Evolutionary conservation across 2,329 filamentous ascomycete species (phyloP), one percentile per base, ranked within the genome.

Genomic region (Clathrospora elynae): DNA sequence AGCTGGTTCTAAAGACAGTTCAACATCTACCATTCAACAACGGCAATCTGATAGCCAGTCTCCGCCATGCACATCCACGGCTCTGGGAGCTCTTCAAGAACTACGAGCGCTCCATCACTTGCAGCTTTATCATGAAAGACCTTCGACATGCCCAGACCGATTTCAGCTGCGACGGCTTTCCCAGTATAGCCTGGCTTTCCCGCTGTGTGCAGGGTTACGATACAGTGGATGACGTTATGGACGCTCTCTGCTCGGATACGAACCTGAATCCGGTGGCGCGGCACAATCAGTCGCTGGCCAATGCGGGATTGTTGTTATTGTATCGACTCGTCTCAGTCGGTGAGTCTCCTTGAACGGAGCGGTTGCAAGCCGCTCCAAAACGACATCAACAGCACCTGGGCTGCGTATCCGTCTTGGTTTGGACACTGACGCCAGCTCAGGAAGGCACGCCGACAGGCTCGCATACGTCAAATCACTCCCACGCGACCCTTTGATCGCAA

Each of bases 151-250:
- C 62, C 0, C 43, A 40, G 4, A 54, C 46, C 1, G 66, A 69
- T 25, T 68, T 69, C 17, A 51, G 57, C 2, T 51, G 41, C 30
- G 40, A 41, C 13, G 38, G 31, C 1, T 32, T 31, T 2, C 32
- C 52, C 11, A 46, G 37, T 2, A 55, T 62, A 19, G 35, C 36
- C n/a, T 69, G 64, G 61, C 48, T 69, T 6, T 41, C 48, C 2
- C 19, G 52, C 6, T 69, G 64, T 19, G 59, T 65, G 2, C 42
- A 42, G n/a, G 53, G 42, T 11, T 69, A 68, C 41, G 57, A 69
- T 26, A 33, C 55, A 1, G 39, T 66, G 7, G 66, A 69, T 40
- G 59, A 62, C 23, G 38, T 68, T 11, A 67, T 69, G 64, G 57
- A 54, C 2, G 53, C 53, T 14, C 42, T 69, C 0, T 52, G 52